These are phyloP conservation scores for Priceomyces castillae DNA, from an alignment of 805 yeast species.

Conservation along the genomic window DNA sequence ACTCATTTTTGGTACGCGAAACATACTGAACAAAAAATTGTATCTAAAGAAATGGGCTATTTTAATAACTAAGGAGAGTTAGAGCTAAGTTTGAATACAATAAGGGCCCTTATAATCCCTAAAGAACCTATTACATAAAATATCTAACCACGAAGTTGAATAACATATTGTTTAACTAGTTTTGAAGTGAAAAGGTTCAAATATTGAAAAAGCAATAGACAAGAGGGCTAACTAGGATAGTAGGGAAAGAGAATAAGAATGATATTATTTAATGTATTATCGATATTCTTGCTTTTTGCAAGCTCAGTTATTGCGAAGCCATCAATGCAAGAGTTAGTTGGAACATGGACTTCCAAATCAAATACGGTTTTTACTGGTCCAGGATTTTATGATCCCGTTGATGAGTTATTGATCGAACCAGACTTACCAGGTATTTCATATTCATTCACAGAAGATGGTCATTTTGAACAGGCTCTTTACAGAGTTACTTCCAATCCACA, in stretches of 20 bases:
- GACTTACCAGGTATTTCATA: constrained; percentile 91
- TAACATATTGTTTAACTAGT: not conserved
- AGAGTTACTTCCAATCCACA: constrained; percentile 67
- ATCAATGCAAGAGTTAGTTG: constrained; percentile 52
- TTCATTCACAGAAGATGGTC: constrained; percentile 91
- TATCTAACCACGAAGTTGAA: not conserved
- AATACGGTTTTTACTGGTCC: constrained; percentile 97
- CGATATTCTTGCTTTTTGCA: constrained; percentile 4
- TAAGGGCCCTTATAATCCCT: not conserved
- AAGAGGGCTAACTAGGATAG: not conserved
- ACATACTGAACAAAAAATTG: constrained; percentile 1
- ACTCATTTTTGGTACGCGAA: constrained; percentile 5
- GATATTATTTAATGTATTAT: constrained; percentile 6
- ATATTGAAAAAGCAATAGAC: not conserved
- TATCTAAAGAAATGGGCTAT: not conserved
- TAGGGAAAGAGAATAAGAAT: not conserved
- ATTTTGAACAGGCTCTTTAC: constrained; percentile 85
- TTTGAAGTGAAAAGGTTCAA: too few relatives aligned
- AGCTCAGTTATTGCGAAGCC: constrained; percentile 27
- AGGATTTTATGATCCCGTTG: constrained; percentile 92
- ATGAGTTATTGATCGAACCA: constrained; percentile 92
- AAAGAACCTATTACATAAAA: not conserved
- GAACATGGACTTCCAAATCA: constrained; percentile 95
- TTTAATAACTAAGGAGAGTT: not conserved
- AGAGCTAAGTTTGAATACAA: not conserved